Evolutionary conservation across 1,284 basidiomycete species (phyloP).

Genomic region (Melampsora americana): DNA sequence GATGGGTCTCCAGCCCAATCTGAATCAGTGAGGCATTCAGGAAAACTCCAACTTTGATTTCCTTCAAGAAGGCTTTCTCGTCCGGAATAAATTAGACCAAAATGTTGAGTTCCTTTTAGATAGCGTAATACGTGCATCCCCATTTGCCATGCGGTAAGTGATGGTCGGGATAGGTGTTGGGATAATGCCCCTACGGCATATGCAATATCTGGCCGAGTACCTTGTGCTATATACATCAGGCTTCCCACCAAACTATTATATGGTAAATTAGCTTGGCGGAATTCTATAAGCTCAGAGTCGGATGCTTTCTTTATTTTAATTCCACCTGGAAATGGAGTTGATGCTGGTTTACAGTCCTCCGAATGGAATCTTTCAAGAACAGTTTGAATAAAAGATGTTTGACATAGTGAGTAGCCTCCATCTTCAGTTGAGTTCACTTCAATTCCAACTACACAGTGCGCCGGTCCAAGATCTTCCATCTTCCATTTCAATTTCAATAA

Average conservation of each 20-base stretch:
- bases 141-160: background rate
- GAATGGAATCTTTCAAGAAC: too few relatives aligned
- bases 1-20: constrained; percentile 7
- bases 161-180: constrained; percentile 8
- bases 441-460: too few relatives aligned
- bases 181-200: background rate
- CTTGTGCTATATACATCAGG: constrained; percentile 11
- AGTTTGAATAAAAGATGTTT: too few relatives aligned
- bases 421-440: too few relatives aligned
- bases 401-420: too few relatives aligned
- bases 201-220: constrained; percentile 6
- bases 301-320: too few relatives aligned
- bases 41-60: background rate
- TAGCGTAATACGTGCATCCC: background rate
- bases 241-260: background rate
- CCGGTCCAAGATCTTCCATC: constrained; percentile 24
- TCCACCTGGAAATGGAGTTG: too few relatives aligned
- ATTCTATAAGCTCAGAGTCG: too few relatives aligned
- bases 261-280: too few relatives aligned
- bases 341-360: too few relatives aligned
- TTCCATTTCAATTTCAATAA: background rate
- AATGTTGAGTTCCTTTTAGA: background rate
- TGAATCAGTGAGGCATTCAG: constrained; percentile 2
- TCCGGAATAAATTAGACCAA: too few relatives aligned
- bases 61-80: background rate